phyloP scores from a whole-genome alignment of 768 basidiomycete species.

The Clavulina sp. region DNA sequence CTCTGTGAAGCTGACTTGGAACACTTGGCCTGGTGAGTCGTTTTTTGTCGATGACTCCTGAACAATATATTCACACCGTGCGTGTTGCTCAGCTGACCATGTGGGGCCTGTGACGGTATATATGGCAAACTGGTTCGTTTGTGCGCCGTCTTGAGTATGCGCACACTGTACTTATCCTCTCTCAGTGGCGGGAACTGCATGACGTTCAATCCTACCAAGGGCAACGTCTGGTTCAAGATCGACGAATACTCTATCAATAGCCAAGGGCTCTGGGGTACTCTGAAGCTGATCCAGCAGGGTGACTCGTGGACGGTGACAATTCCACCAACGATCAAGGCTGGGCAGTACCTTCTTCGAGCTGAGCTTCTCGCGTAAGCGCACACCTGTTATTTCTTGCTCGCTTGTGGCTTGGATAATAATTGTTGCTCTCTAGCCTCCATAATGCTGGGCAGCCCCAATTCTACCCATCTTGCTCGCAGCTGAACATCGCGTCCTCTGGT shows the following conservation, averaged over 20 bases:
- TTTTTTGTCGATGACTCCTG: no score
- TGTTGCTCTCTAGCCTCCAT: slow-evolving; percentile 5
- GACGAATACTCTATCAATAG: slow-evolving; percentile 2
- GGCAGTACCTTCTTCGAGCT: slow-evolving; percentile 4
- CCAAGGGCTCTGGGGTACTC: slow-evolving; percentile 6
- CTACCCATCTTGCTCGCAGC: slow-evolving; percentile 8
- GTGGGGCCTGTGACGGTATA: slow-evolving; percentile 5
- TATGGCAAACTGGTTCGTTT: slow-evolving; percentile 5
- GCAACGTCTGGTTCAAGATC: slow-evolving; percentile 10
- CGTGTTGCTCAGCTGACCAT: slow-evolving; percentile 5
- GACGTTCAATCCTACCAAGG: not conserved
- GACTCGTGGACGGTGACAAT: slow-evolving; percentile 6
- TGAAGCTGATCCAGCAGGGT: slow-evolving; percentile 3
- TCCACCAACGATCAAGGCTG: slow-evolving; percentile 4
- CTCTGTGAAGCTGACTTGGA: slow-evolving; percentile 3
- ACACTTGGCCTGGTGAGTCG: no score
- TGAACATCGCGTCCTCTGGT: slow-evolving; percentile 4
- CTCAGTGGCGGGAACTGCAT: not conserved
- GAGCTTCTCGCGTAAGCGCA: not conserved
- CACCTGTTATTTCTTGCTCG: not conserved
- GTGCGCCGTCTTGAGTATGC: not conserved
- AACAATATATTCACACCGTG: not conserved
- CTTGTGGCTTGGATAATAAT: no score
- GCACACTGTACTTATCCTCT: not conserved
- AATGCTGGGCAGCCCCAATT: slow-evolving; percentile 7